These are phyloP conservation scores for Handroanthus guayacan DNA, from an alignment of 257 asterid species.

Conservation along the genomic window DNA sequence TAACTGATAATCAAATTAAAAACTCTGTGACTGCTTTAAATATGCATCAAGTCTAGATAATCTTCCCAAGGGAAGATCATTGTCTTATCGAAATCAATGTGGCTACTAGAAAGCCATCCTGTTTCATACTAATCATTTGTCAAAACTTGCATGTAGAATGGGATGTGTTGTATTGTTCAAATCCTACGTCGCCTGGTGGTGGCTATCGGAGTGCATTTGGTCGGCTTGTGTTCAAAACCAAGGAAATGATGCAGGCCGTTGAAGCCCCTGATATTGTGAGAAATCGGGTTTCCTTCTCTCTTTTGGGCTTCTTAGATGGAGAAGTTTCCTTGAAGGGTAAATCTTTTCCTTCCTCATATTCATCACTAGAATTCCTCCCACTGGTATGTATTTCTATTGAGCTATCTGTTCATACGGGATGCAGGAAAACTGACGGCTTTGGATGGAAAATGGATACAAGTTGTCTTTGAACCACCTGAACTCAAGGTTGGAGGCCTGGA, in stretches of 20 bases:
- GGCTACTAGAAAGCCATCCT: background rate
- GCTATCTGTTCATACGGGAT: background rate
- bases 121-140: background rate
- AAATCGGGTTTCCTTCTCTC: conserved; percentile 72
- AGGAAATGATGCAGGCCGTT: conserved; percentile 88
- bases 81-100: background rate
- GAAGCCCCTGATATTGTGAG: conserved; percentile 81
- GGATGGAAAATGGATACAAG: conserved; percentile 91
- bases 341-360: background rate
- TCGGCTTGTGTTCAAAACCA: conserved; percentile 76
- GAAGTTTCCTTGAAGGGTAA: conserved; percentile 85
- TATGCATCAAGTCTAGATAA: background rate
- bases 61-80: no score
- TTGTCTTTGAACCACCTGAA: conserved; percentile 80
- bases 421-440: conserved; percentile 76
- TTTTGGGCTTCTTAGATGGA: conserved; percentile 80
- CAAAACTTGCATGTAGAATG: conserved; percentile 60
- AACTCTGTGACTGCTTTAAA: background rate
- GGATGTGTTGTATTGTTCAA: conserved; percentile 88
- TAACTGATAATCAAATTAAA: background rate
- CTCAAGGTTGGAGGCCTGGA: conserved; percentile 75
- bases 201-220: conserved; percentile 84
- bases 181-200: conserved; percentile 94
- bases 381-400: background rate
- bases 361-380: no score